Evolutionary conservation across 495 filamentous ascomycete species (phyloP), one percentile per base, ranked within the genome.

Genomic region (Penicillium tannophilum): DNA sequence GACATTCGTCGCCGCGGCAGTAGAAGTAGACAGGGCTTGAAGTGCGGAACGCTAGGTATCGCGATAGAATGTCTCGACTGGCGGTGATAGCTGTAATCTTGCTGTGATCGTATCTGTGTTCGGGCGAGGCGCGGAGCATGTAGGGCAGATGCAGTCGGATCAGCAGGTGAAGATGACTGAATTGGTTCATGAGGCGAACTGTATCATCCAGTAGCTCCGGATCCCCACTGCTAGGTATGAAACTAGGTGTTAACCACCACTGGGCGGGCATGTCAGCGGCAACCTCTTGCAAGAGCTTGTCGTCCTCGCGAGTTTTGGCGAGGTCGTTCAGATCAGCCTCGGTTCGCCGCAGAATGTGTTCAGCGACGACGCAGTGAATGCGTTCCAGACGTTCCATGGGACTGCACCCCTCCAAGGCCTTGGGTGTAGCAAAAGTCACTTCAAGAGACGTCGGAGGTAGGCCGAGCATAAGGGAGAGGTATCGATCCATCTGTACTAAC

Each of bases 1-100:
- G 70, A 50, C 80, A 84, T 49, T 85, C 82, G 11, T 75, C 61
- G 8, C 77, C 66, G 50, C 82, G 79, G 65, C 81, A 84, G 58
- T 74, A 72, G 55, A 73, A 72, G 14, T 69, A 56, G 3, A 55
- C 60, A 2, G 55, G 47, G 23, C 59, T 60, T 24, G 43, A 64
- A n/a, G n/a, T 55, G 11, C 62, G 62, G 30, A 58, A 62, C 7
- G 50, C 55, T 44, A 58, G 31, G 26, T 62, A 64, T 14, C 62
- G 58, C 19, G 49, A 54, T 17, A 67, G 39, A 30, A 64, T 60
- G 43, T 74, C 73, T 6, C 79, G 69, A 9, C 78, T 73, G 75
- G 76, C 63, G 61, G 75, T 72, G 4, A 82, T 54, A 28, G 76
- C 70, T 42, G 69, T 72, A 6, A 73, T 65, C 23, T 69, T 71